Base-by-base conservation (phyloP, 2,329 filamentous ascomycete genomes). In the Kalmusia sp. region DNA sequence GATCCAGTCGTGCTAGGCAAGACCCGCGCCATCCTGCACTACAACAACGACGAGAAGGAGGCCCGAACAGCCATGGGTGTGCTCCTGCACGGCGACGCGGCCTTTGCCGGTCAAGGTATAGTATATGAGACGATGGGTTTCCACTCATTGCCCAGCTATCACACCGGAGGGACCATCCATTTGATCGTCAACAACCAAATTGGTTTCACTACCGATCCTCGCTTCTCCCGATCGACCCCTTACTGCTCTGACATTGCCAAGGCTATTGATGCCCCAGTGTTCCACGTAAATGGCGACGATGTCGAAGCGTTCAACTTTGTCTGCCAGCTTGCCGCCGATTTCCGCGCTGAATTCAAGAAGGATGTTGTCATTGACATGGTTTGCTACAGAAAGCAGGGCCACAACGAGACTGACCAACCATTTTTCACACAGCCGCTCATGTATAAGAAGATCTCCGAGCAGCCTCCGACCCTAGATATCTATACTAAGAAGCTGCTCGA, bases 161-260 rank as follows among this genome's bases (percentile, higher is more conserved):
- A 96, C 43, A 98, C 95, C 49, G 95, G 95, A 68, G 95, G 95
- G 72, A 99, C 95, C 53, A 91, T 99, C 68, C 95, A 99, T 79
- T 84, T 99, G 62, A 88, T 99, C 54, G 93, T 98, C 66, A 99
- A 99, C 87, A 99, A 99, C 85, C 95, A 99, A 84, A 99, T 99
- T 76, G 95, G 95, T 77, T 99, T 99, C 84, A 99, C 95, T 49
- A 99, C 95, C 19, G 95, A 99, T 73, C 95, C 95, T 64, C 92
- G 95, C 72, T 99, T 96, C 77, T 89, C 95, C 67, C 92, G 95
- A 67, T 99, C 95, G 17, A 99, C 95, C 44, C 91, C 95, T 38
- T 99, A 99, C 86, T 99, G 95, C 81, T 98, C 95, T 37, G 95
- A 99, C 76, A 97, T 99, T 70, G 95, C 95, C 78, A 99, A 99